Evolutionary conservation across 192 early-diverging fungal species (phyloP).

Genomic region (Podila verticillata): DNA sequence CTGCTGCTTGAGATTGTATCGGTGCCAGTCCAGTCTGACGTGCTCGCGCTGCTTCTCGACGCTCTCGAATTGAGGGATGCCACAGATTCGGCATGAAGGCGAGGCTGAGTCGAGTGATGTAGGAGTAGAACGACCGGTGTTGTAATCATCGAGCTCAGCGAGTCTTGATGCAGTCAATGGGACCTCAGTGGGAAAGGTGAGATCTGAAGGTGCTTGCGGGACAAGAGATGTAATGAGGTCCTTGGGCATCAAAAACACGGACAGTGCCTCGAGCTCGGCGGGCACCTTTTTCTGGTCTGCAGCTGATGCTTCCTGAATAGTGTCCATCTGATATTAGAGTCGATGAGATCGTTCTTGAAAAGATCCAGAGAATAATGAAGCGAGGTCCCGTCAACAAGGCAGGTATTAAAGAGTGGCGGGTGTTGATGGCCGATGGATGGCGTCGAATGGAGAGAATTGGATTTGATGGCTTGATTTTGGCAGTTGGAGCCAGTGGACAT

Average conservation of each 20-base stretch:
- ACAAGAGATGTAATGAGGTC: neutral
- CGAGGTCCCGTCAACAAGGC: too few species aligned
- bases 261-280: neutral
- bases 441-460: too few species aligned
- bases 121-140: neutral
- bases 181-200: neutral
- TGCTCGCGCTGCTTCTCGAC: constrained; percentile 59
- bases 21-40: constrained; percentile 64
- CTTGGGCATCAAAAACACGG: neutral
- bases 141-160: neutral
- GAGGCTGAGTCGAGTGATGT: constrained; percentile 20
- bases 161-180: neutral
- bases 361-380: too few species aligned
- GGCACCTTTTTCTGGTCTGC: neutral
- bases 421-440: too few species aligned
- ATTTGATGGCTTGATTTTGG: too few species aligned
- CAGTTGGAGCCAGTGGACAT: too few species aligned
- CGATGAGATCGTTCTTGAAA: too few species aligned
- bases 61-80: constrained; percentile 33
- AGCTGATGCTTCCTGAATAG: neutral
- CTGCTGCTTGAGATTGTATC: constrained; percentile 65
- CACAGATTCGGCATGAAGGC: constrained; percentile 57
- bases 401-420: too few species aligned
- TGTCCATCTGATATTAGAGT: neutral
- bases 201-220: constrained; percentile 1